Evolutionary conservation across 176 grass and related monocot species (phyloP).

Genomic region (Calamus simplicifolius): DNA sequence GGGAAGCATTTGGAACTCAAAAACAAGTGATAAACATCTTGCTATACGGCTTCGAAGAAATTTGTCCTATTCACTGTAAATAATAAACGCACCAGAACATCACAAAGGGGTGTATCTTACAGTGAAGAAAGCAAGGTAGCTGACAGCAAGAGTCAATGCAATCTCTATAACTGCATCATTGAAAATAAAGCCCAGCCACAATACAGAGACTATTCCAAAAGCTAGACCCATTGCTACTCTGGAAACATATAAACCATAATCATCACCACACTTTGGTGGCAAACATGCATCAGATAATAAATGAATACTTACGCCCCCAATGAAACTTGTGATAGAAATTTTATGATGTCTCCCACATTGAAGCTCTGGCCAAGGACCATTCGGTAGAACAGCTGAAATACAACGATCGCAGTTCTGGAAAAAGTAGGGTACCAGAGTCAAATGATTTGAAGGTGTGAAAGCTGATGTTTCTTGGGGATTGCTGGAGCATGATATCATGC

Average conservation of each 20-base stretch:
- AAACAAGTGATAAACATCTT: background rate
- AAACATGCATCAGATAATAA: conserved; percentile 1
- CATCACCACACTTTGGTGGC: background rate
- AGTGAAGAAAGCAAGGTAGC: conserved; percentile 94
- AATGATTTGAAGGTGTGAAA: no score
- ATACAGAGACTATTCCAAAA: conserved; percentile 77
- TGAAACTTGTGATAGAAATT: conserved; percentile 87
- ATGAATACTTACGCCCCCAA: conserved; percentile 75
- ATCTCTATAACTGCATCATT: conserved; percentile 98
- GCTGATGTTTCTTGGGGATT: no score
- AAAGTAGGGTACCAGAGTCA: conserved; percentile 3
- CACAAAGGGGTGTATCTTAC: conserved; percentile 36
- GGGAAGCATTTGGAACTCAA: background rate
- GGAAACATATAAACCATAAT: conserved; percentile 11
- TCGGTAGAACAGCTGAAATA: conserved; percentile 83
- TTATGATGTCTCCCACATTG: conserved; percentile 58
- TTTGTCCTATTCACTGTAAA: no score
- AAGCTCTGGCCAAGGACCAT: conserved; percentile 83
- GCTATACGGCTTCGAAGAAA: no score
- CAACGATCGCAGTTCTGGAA: conserved; percentile 94
- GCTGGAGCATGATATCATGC: no score
- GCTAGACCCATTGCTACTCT: conserved; percentile 82
- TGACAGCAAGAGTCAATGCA: conserved; percentile 81
- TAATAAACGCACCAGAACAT: background rate
- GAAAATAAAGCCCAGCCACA: conserved; percentile 96